Evolutionary conservation across 163 green algal genomes (phyloP).

Genomic region (Chlamydomonas reinhardtii): DNA sequence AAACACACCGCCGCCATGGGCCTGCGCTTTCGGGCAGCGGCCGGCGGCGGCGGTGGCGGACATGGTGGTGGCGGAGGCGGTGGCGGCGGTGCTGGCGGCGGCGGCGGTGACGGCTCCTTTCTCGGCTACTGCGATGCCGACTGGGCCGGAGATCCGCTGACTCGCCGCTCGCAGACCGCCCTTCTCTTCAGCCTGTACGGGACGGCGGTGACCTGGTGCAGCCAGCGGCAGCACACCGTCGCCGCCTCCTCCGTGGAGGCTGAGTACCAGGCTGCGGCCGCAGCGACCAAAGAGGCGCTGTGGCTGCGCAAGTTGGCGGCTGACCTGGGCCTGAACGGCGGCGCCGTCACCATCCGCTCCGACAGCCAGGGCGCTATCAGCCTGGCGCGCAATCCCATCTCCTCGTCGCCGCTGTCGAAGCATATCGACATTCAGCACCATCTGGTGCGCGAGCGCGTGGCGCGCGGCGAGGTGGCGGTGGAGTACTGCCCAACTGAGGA

Average conservation of each 20-base stretch:
- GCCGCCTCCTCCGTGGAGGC: slow-evolving; percentile 62
- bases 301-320: slow-evolving; percentile 59
- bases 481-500: background rate
- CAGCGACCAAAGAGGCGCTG: slow-evolving; percentile 58
- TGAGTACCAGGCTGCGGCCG: slow-evolving; percentile 67
- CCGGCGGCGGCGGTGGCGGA: too few species aligned
- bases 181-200: slow-evolving; percentile 56
- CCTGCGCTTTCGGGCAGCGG: slow-evolving; percentile 45
- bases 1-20: slow-evolving; percentile 37
- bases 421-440: slow-evolving; percentile 38
- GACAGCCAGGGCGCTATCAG: slow-evolving; percentile 49
- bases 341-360: background rate
- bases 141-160: slow-evolving; percentile 54
- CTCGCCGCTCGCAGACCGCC: slow-evolving; percentile 54
- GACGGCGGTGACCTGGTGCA: slow-evolving; percentile 62
- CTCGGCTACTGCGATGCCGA: slow-evolving; percentile 63
- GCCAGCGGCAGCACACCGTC: slow-evolving; percentile 56
- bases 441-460: slow-evolving; percentile 16
- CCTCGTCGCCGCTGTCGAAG: slow-evolving; percentile 38
- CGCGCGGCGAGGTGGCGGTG: background rate
- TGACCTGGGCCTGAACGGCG: slow-evolving; percentile 1
- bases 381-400: slow-evolving; percentile 37
- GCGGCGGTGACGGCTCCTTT: too few species aligned
- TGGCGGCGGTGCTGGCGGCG: background rate
- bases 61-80: too few species aligned